These are phyloP conservation scores for Salix purpurea DNA, from an alignment of 345 rosid species.

Conservation along the genomic window DNA sequence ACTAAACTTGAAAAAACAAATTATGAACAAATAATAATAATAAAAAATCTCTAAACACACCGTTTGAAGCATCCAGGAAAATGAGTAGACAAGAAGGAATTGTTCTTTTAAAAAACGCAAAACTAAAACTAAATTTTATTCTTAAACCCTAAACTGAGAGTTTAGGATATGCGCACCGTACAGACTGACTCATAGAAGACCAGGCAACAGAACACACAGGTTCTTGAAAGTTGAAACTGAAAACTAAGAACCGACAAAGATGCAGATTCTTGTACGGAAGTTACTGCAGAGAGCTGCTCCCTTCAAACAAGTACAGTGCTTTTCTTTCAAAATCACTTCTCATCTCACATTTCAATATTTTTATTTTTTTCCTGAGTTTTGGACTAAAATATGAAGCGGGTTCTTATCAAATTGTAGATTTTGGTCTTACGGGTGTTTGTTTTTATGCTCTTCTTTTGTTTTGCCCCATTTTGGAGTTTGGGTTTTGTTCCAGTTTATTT, in stretches of 20 bases:
- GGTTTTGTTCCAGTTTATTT: no score
- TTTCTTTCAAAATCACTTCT: neutral
- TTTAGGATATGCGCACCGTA: neutral
- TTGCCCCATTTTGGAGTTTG: no score
- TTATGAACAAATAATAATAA: no score
- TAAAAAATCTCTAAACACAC: neutral
- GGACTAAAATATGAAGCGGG: constrained; percentile 12
- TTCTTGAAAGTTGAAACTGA: neutral
- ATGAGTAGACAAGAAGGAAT: no score
- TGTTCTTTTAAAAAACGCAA: no score
- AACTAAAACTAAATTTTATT: neutral
- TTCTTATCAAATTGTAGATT: neutral
- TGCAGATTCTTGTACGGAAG: constrained; percentile 17
- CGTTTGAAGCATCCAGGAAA: neutral
- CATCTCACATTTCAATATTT: neutral
- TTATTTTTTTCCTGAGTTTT: neutral
- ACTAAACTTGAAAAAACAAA: no score
- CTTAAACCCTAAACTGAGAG: constrained; percentile 11
- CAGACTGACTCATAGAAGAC: neutral
- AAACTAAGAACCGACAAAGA: neutral
- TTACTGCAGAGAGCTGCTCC: neutral
- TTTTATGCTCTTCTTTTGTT: no score
- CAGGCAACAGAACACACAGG: neutral
- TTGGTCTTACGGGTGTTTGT: no score
- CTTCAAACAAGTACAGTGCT: constrained; percentile 6